Base-by-base conservation (phyloP, 2,329 filamentous ascomycete species). In the Sarocladiaceae sp. region DNA sequence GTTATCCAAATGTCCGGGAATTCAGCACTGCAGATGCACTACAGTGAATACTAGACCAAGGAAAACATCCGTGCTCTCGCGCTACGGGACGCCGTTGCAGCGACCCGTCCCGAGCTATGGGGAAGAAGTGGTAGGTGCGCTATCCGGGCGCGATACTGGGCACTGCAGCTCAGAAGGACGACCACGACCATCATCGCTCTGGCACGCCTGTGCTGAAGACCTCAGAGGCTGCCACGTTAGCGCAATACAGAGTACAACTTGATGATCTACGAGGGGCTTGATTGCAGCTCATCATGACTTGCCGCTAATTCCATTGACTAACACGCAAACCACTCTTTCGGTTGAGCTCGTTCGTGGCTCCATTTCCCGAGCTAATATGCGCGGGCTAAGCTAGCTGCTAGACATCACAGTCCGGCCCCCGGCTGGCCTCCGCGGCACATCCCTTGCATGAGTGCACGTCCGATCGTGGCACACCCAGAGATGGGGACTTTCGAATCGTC, bases 31-130 rank as follows among this genome's bases (percentile, higher is more conserved):
- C n/a, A n/a, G n/a, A n/a, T n/a, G n/a, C n/a, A n/a, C n/a, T n/a
- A n/a, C n/a, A n/a, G n/a, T n/a, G n/a, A n/a, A n/a, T n/a, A n/a
- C n/a, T 13, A n/a, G 12, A 24, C 21, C 9, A 24, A n/a, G 26
- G n/a, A 7, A 18, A n/a, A 10, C 15, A 15, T 39, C 19, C 34
- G 19, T 26, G 34, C 34, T 39, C 34, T 39, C 20, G 6, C 34
- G 26, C 34, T 39, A 24, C 34, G 13, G 15, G 34, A n/a, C 34
- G 34, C 34, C 34, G 34, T 39, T 21, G 7, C 19, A 23, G 34
- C 34, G 34, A 11, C 34, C 34, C 34, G 34, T 39, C 34, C 34
- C 34, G 34, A 39, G 20, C 34, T 39, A 39, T 39, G 34, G 34
- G 15, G 34, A 39, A n/a, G n/a, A n/a, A n/a, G n/a, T n/a, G n/a